These are phyloP conservation scores for Ceriops decandra DNA, from an alignment of 345 rosid genomes.

Conservation along the genomic window DNA sequence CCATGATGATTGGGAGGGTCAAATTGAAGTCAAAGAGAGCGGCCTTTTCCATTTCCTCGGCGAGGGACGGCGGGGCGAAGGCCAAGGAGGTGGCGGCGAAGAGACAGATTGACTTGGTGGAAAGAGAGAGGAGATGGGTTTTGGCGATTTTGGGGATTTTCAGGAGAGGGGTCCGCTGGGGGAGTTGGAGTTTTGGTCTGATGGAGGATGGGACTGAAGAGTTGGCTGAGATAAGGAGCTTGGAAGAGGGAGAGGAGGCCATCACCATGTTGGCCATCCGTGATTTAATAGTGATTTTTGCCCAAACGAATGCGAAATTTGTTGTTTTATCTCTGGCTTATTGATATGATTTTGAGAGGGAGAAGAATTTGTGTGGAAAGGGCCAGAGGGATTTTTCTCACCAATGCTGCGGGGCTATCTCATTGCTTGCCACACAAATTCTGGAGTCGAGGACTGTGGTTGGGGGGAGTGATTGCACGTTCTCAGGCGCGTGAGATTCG, in stretches of 20 bases:
- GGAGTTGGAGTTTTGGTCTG: constrained; percentile 37
- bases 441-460: too few relatives aligned
- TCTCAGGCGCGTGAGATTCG: constrained; percentile 1
- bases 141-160: constrained; percentile 33
- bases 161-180: constrained; percentile 33
- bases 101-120: constrained; percentile 59
- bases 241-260: constrained; percentile 43
- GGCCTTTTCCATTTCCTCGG: constrained; percentile 79
- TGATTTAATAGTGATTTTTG: background rate
- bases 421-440: constrained; percentile 67
- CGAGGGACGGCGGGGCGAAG: constrained; percentile 69
- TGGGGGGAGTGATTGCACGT: background rate
- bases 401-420: constrained; percentile 34
- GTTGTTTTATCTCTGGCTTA: background rate
- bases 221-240: constrained; percentile 30
- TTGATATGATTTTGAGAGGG: background rate
- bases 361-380: constrained; percentile 7
- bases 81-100: constrained; percentile 43
- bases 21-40: constrained; percentile 91
- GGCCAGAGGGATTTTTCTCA: constrained; percentile 12
- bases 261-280: constrained; percentile 77
- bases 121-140: constrained; percentile 32
- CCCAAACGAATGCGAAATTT: background rate
- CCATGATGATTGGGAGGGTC: constrained; percentile 83
- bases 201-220: constrained; percentile 24